These are phyloP conservation scores for Lophium mytilinum DNA, from an alignment of 495 filamentous ascomycete genomes.

Conservation along the genomic window DNA sequence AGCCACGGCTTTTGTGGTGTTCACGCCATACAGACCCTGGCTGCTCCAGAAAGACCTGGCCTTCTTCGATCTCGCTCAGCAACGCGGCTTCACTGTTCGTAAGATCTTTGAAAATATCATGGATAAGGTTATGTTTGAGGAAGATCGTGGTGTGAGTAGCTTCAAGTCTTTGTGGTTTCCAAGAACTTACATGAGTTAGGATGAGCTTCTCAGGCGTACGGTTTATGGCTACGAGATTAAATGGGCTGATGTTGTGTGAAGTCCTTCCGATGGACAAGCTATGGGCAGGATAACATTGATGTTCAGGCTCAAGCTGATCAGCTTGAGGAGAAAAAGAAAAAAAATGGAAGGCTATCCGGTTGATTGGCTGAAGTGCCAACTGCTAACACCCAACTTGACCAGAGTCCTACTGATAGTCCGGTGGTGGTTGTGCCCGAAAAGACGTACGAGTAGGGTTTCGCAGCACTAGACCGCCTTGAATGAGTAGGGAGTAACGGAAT, in stretches of 20 bases:
- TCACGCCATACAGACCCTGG: conserved; percentile 91
- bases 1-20: conserved; percentile 73
- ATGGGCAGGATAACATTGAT: too few relatives aligned
- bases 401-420: too few relatives aligned
- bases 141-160: conserved; percentile 62
- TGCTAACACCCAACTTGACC: too few relatives aligned
- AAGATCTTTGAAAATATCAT: conserved; percentile 74
- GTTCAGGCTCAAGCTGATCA: too few relatives aligned
- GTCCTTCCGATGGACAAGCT: not conserved
- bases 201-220: conserved; percentile 53
- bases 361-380: too few relatives aligned
- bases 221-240: conserved; percentile 70
- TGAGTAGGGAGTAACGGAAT: too few relatives aligned
- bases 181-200: conserved; percentile 20
- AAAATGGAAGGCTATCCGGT: too few relatives aligned
- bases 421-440: too few relatives aligned
- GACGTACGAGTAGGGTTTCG: too few relatives aligned
- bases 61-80: conserved; percentile 70
- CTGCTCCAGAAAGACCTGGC: conserved; percentile 70
- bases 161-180: not conserved
- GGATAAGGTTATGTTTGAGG: conserved; percentile 79
- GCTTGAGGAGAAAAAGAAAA: too few relatives aligned
- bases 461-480: too few relatives aligned
- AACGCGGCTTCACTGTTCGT: conserved; percentile 60
- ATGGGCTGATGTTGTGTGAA: conserved; percentile 9